Percentiles rank a stretch among this genome's conserved stretches.
phyloP scores from a whole-genome alignment of 208 protist species.

The Leptomonas pyrrhocoris region DNA sequence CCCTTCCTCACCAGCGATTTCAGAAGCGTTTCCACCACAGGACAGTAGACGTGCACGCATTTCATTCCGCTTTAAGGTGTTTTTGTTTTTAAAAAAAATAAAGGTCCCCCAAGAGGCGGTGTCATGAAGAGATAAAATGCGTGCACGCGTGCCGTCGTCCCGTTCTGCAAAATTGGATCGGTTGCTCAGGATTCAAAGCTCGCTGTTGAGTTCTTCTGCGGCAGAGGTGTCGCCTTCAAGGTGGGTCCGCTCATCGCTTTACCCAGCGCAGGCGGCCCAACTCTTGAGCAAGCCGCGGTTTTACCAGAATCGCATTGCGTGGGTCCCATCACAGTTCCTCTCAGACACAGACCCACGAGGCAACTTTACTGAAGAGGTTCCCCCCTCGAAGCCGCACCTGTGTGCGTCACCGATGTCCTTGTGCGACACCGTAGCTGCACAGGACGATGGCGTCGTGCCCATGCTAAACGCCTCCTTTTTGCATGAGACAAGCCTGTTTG shows the following conservation, averaged over 20 bases:
- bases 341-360: background rate
- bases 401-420: background rate
- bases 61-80: no score
- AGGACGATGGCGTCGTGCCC: background rate
- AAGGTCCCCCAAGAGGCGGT: no score
- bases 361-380: no score
- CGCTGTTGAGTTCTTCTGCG: background rate
- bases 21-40: no score
- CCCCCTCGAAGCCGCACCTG: background rate
- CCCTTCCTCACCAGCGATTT: no score
- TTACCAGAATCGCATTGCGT: background rate
- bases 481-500: constrained; percentile 70
- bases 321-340: constrained; percentile 10
- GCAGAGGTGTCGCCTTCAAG: background rate
- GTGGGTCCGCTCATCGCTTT: background rate
- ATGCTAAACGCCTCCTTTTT: constrained; percentile 61
- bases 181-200: background rate
- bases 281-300: background rate
- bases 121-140: background rate
- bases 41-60: no score
- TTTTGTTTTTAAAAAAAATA: background rate
- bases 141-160: background rate
- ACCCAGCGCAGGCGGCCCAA: background rate
- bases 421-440: background rate
- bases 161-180: background rate